These are phyloP conservation scores for Colletotrichum sp. DNA, from an alignment of 2,329 filamentous ascomycete species.

Conservation along the genomic window DNA sequence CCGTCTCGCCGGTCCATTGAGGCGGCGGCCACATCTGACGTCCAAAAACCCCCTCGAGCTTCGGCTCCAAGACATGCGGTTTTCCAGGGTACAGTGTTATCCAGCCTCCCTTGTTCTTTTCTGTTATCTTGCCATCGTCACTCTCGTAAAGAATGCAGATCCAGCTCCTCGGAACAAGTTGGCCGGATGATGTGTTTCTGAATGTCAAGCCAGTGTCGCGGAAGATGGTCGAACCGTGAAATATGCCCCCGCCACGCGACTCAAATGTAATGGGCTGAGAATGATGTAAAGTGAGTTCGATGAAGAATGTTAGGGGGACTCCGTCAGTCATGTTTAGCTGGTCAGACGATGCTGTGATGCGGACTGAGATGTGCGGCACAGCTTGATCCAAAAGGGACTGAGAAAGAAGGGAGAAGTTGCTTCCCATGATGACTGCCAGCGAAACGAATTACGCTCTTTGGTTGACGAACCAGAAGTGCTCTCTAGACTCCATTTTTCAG, in stretches of 20 bases:
- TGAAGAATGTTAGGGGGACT: background rate
- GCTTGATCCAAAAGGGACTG: too few species aligned
- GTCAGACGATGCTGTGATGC: background rate
- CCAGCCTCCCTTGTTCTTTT: rapidly evolving
- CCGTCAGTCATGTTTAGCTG: background rate
- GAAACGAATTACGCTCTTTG: too few species aligned
- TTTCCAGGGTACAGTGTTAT: background rate
- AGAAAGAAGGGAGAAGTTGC: too few species aligned
- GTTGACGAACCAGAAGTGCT: too few species aligned
- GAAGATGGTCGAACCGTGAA: background rate
- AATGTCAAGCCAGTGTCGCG: background rate
- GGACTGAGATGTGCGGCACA: background rate
- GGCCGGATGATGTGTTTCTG: background rate
- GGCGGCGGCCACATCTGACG: background rate
- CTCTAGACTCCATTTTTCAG: too few species aligned
- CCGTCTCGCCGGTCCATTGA: background rate
- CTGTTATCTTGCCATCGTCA: rapidly evolving
- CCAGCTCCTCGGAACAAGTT: background rate
- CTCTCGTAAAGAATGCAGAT: background rate
- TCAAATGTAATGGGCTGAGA: background rate
- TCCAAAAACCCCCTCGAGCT: background rate
- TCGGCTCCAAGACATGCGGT: background rate
- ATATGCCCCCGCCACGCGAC: background rate
- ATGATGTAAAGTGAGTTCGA: background rate
- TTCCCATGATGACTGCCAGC: too few species aligned